phyloP scores from a whole-genome alignment of 768 basidiomycete genomes.

The Naganishia friedmannii region DNA sequence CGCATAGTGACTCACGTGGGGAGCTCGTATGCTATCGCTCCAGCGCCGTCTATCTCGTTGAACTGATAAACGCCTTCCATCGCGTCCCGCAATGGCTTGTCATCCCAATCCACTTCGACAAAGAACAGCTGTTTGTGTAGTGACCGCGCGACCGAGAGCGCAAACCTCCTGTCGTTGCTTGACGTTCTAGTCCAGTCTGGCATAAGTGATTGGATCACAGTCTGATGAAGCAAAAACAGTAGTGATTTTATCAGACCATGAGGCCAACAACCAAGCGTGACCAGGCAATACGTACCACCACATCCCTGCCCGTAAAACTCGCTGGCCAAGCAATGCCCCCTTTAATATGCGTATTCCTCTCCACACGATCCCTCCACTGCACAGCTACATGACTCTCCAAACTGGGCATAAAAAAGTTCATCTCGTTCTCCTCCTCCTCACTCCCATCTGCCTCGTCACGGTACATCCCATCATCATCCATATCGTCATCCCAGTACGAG shows the following conservation, averaged over 20 bases:
- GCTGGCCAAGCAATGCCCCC: constrained; percentile 85
- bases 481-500: constrained; percentile 36
- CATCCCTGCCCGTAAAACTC: constrained; percentile 90
- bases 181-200: constrained; percentile 75
- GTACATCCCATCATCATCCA: constrained; percentile 33
- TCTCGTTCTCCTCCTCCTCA: constrained; percentile 62
- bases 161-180: constrained; percentile 74
- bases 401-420: constrained; percentile 80
- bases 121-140: constrained; percentile 91
- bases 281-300: constrained; percentile 65
- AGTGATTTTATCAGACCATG: constrained; percentile 19
- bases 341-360: constrained; percentile 80
- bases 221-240: constrained; percentile 55
- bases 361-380: constrained; percentile 83
- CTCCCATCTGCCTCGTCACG: constrained; percentile 35
- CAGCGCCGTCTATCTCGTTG: constrained; percentile 61
- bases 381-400: constrained; percentile 84
- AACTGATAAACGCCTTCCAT: constrained; percentile 94
- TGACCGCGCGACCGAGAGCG: constrained; percentile 81
- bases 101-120: constrained; percentile 94
- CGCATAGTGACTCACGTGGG: constrained; percentile 36
- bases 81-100: constrained; percentile 72
- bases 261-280: background rate
- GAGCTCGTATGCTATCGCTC: constrained; percentile 41
- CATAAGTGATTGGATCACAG: constrained; percentile 80